Conservation (phyloP, 768 basidiomycete genomes). For the Gelatoporia subvermispora region DNA sequence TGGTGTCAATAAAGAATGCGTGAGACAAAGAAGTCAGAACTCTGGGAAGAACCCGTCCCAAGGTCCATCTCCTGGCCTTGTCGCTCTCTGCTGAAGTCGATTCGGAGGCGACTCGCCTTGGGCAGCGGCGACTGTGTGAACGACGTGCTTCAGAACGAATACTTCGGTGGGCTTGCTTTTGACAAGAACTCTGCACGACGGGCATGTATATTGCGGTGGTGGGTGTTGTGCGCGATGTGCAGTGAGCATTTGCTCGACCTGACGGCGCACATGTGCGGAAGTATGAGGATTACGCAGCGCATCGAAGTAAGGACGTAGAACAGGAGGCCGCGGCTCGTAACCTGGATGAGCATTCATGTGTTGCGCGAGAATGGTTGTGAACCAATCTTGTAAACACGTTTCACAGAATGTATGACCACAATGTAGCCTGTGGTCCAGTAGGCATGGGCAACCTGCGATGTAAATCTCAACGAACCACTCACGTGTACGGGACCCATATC, state of each 20-base stretch:
- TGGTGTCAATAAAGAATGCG: too few species aligned
- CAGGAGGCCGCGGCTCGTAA: slow-evolving; percentile 24
- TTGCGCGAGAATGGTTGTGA: slow-evolving; percentile 41
- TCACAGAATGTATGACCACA: slow-evolving; percentile 74
- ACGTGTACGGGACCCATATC: slow-evolving; percentile 70
- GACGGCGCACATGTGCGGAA: not conserved
- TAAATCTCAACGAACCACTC: slow-evolving; percentile 19
- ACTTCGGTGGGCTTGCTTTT: slow-evolving; percentile 50
- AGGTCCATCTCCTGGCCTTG: slow-evolving; percentile 5
- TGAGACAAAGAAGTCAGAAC: too few species aligned
- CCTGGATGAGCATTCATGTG: slow-evolving; percentile 45
- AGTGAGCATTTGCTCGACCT: slow-evolving; percentile 7
- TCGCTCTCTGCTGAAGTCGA: not conserved
- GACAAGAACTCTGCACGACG: slow-evolving; percentile 54
- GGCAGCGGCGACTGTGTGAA: slow-evolving; percentile 43
- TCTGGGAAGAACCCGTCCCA: slow-evolving; percentile 21
- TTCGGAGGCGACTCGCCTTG: slow-evolving; percentile 43
- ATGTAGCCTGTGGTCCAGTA: slow-evolving; percentile 39
- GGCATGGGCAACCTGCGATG: not conserved
- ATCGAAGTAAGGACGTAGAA: slow-evolving; percentile 2
- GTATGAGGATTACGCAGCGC: slow-evolving; percentile 8
- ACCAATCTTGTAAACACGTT: slow-evolving; percentile 54
- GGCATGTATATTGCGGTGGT: slow-evolving; percentile 59
- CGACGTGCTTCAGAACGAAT: slow-evolving; percentile 55
- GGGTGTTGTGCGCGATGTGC: slow-evolving; percentile 12